These are phyloP conservation scores for Penicillium olsonii DNA, from an alignment of 2,329 filamentous ascomycete genomes.

Conservation along the genomic window DNA sequence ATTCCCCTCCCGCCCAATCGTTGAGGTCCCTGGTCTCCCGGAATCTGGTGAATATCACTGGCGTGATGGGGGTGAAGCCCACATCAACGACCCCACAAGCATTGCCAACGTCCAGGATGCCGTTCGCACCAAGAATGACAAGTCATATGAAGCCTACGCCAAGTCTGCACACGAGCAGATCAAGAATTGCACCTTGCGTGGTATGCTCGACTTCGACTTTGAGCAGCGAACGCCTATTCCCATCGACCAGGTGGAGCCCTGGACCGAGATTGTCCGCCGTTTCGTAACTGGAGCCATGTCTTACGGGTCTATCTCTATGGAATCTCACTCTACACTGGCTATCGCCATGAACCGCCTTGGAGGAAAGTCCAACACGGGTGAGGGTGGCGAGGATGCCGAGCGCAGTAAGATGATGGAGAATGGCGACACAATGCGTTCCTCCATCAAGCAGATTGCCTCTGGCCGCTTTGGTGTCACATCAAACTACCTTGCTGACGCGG, in stretches of 20 bases:
- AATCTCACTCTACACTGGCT: constrained; percentile 92
- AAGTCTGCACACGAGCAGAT: constrained; percentile 92
- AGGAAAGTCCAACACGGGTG: constrained; percentile 96
- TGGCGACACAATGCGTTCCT: constrained; percentile 93
- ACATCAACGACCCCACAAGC: constrained; percentile 90
- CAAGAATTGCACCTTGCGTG: constrained; percentile 92
- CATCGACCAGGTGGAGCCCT: constrained; percentile 95
- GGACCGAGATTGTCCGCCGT: constrained; percentile 95
- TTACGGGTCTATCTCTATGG: constrained; percentile 97
- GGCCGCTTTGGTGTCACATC: constrained; percentile 96
- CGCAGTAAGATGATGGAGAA: constrained; percentile 83
- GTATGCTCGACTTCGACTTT: constrained; percentile 94
- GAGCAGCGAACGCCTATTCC: constrained; percentile 81
- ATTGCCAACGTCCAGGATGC: constrained; percentile 98
- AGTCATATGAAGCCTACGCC: constrained; percentile 96
- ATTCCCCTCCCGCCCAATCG: constrained; percentile 77
- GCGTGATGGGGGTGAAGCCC: constrained; percentile 92
- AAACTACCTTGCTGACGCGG: constrained; percentile 89
- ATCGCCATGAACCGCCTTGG: constrained; percentile 96
- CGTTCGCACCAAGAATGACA: constrained; percentile 95
- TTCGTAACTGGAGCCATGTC: constrained; percentile 99
- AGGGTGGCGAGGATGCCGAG: constrained; percentile 94
- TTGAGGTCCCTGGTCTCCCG: constrained; percentile 74
- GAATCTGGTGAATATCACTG: constrained; percentile 98
- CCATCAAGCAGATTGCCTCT: constrained; percentile 96